A percentile compares a stretch with the other conserved stretches of the same genome.
These are phyloP conservation scores for Monilinia laxa DNA, from an alignment of 2,329 filamentous ascomycete genomes.

Conservation along the genomic window DNA sequence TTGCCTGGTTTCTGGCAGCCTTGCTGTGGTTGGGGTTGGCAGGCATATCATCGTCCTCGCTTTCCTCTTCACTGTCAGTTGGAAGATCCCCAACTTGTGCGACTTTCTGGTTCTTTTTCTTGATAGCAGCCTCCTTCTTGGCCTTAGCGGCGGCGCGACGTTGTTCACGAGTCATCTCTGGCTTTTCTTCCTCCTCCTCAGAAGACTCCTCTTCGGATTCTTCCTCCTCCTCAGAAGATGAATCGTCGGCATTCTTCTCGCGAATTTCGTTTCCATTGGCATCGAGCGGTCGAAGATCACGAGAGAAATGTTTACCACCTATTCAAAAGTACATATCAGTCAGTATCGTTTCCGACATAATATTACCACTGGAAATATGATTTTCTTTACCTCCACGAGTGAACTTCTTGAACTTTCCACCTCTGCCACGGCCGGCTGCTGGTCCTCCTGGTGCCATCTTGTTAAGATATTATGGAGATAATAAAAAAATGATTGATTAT, in stretches of 20 bases:
- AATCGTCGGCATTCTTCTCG: constrained; percentile 65
- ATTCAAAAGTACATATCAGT: constrained; percentile 29
- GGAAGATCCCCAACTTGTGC: constrained; percentile 86
- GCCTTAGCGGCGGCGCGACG: constrained; percentile 86
- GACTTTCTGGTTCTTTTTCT: constrained; percentile 66
- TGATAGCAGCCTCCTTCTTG: constrained; percentile 85
- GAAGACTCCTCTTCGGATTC: constrained; percentile 52
- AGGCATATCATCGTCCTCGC: constrained; percentile 64
- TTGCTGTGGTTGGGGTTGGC: constrained; percentile 92
- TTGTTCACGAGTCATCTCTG: constrained; percentile 76
- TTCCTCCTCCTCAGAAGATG: constrained; percentile 52
- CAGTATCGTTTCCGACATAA: background rate
- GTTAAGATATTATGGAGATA: background rate
- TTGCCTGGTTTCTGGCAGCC: constrained; percentile 61
- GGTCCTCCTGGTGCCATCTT: constrained; percentile 52
- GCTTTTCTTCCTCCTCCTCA: constrained; percentile 48
- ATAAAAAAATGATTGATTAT: constrained; percentile 2
- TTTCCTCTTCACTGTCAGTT: constrained; percentile 63
- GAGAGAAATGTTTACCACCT: constrained; percentile 96
- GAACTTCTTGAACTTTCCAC: constrained; percentile 92
- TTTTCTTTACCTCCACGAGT: constrained; percentile 75
- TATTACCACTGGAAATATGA: too few species aligned
- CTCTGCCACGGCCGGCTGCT: constrained; percentile 59
- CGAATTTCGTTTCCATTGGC: constrained; percentile 83
- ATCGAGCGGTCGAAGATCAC: constrained; percentile 83